Evolutionary conservation across 2,329 filamentous ascomycete species (phyloP), one percentile per base, ranked within the genome.

Genomic region (Bipolaris gigantea): DNA sequence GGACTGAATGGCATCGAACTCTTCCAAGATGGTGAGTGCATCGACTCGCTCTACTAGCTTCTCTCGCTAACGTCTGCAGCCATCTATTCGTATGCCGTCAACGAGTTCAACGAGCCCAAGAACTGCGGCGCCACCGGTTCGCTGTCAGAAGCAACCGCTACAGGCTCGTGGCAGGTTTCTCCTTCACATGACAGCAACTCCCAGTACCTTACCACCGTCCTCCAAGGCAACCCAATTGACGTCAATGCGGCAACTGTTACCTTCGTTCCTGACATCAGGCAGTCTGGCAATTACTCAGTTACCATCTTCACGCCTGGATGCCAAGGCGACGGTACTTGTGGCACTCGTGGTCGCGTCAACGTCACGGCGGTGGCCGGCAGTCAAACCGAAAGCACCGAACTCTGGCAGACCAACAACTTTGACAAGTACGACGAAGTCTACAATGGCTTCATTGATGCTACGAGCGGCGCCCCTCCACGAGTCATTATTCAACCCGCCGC

Each of bases 391-490:
- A 81, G 84, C 25, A 84, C 81, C 0, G 81, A 83, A 0, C 77
- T 97, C 7, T 95, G 84, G 71, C 94, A 99, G 75, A 96, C 92
- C 16, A 99, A 99, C 76, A 84, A 95, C 71, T 95, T 88, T 73
- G 93, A 97, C 79, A 99, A 99, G 75, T 97, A 96, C 69, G 94
- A 99, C 70, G 87, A 90, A 63, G 86, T 99, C 54, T 96, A 92
- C 75, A 89, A 88, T 61, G 94, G 92, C 42, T 86, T 86, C 61
- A 85, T 99, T 49, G 91, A 97, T 69, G 86, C 87, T 49, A 86
- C 83, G 48, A 87, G 84, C 58, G 83, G 82, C 18, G 97, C 97
- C 79, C 86, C 86, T 38, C 91, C 93, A 13, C 85, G 84, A 4
- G 86, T 99, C 48, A 96, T 89, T 0, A 77, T 99, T 40, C 82